A percentile compares a stretch with the other conserved stretches of the same genome.
These are phyloP conservation scores for Hypoxylon subgilvum DNA, from an alignment of 495 filamentous ascomycete genomes.

Conservation along the genomic window DNA sequence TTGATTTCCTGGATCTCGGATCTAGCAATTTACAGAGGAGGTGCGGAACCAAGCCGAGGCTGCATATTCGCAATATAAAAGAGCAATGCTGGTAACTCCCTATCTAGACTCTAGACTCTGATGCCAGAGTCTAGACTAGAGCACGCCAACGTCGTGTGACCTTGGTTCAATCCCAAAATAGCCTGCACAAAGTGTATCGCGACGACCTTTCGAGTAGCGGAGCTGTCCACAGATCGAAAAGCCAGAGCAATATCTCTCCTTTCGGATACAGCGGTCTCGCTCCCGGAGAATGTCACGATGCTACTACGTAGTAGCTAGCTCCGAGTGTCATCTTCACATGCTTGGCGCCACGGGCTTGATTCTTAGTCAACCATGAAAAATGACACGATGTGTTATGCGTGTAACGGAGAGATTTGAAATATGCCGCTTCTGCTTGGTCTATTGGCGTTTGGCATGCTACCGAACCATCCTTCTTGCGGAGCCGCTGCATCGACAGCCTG, in stretches of 20 bases:
- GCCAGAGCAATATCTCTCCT: background rate
- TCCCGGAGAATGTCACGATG: conserved; percentile 30
- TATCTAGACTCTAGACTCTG: conserved; percentile 23
- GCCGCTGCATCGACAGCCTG: conserved; percentile 25
- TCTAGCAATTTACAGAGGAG: conserved; percentile 29
- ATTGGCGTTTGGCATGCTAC: conserved; percentile 18
- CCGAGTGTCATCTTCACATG: conserved; percentile 18
- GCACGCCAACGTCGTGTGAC: conserved; percentile 19
- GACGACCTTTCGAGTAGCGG: conserved; percentile 5
- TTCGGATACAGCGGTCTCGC: conserved; percentile 29
- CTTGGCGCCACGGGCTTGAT: conserved; percentile 22
- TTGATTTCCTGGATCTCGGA: conserved; percentile 32
- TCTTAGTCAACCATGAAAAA: conserved; percentile 33
- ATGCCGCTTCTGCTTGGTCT: conserved; percentile 37
- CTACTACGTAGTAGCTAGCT: conserved; percentile 19
- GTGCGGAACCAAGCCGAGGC: conserved; percentile 12
- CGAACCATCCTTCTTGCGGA: conserved; percentile 21
- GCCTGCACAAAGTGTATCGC: conserved; percentile 20
- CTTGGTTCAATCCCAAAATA: conserved; percentile 32
- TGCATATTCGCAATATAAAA: conserved; percentile 30
- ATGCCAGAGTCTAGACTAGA: conserved; percentile 24
- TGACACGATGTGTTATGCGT: conserved; percentile 15
- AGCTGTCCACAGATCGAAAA: conserved; percentile 13
- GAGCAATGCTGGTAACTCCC: conserved; percentile 22
- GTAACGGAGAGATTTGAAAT: conserved; percentile 35